Evolutionary conservation across 768 basidiomycete species (phyloP), one percentile per base, ranked within the genome.

Genomic region (Suillus weaverae): DNA sequence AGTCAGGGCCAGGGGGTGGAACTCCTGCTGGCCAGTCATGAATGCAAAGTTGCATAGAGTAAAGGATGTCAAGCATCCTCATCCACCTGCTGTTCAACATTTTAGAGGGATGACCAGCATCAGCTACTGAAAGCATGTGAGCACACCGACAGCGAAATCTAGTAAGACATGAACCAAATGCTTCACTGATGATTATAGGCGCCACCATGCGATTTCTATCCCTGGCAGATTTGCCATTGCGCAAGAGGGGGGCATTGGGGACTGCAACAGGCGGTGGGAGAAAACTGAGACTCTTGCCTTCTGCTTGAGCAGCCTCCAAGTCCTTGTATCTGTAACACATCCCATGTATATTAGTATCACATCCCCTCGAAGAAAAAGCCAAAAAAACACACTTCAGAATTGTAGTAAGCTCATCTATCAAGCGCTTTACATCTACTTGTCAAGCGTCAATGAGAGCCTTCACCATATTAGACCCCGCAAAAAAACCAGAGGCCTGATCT

Each of bases 401-500:
- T 35, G 53, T 54, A 13, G 53, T 54, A 3, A 33, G 2, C 10
- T 54, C 53, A n/a, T 54, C 53, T 30, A 50, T 50, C 48, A 50
- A 16, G 6, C 14, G 1, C 48, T 54, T 54, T 20, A 11, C 53
- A 54, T 54, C 53, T 20, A 54, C 33, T 54, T n/a, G 32, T 33
- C 10, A 5, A 54, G 53, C 32, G 33, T 54, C 32, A 54, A 54
- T 54, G 32, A 54, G 53, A 6, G 53, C 53, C 53, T 54, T 54
- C 20, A 54, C 53, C 18, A 54, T 54, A 20, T 54, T n/a, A 2
- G 33, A 54, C 53, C 53, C 53, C 1, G 20, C 53, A n/a, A 54
- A 54, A 54, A 54, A 6, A 2, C 53, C 53, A 35, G 53, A 54
- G 32, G 53, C 53, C 53, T 54, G 53, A 20, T 14, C 62, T 62